Evolutionary conservation across 495 filamentous ascomycete genomes (phyloP).

Genomic region (Aspergillus egyptiacus): DNA sequence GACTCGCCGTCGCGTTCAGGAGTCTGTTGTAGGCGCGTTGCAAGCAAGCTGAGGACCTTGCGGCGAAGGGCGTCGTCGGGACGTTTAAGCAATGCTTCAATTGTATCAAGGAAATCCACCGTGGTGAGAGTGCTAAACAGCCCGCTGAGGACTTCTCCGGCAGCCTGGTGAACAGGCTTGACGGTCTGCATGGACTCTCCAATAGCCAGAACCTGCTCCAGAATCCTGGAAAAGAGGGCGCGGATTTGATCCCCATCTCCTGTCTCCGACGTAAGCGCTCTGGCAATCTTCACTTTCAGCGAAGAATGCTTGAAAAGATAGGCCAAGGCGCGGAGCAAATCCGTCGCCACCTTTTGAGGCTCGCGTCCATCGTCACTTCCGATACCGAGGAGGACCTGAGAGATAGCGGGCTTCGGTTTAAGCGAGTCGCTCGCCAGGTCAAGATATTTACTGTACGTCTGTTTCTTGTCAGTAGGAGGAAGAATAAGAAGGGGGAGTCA

Average conservation of each 20-base stretch:
- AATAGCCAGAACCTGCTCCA: conserved; percentile 62
- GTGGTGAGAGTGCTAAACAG: conserved; percentile 75
- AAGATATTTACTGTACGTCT: conserved; percentile 65
- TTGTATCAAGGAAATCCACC: conserved; percentile 75
- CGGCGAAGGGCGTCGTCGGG: conserved; percentile 65
- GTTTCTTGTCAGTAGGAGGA: conserved; percentile 14
- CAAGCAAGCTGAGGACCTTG: conserved; percentile 73
- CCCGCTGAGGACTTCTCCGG: conserved; percentile 63
- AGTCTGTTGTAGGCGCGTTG: conserved; percentile 63
- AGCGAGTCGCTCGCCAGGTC: conserved; percentile 65
- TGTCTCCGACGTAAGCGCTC: conserved; percentile 32
- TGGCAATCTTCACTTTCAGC: conserved; percentile 38
- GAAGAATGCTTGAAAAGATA: conserved; percentile 42
- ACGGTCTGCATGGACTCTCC: conserved; percentile 53
- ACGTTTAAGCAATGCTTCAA: conserved; percentile 68
- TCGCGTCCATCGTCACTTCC: conserved; percentile 57
- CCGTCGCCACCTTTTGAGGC: conserved; percentile 51
- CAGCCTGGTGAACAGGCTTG: conserved; percentile 56
- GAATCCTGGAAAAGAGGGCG: conserved; percentile 59
- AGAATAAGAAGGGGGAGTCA: not conserved
- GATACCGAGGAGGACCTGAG: conserved; percentile 59
- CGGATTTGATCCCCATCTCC: conserved; percentile 50
- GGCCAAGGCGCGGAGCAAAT: conserved; percentile 50
- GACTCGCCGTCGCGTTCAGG: conserved; percentile 60
- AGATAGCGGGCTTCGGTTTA: conserved; percentile 62